Evolutionary conservation across 257 asterid genomes (phyloP), one percentile per base, ranked within the genome.

Genomic region (Solanum corneliomulleri): DNA sequence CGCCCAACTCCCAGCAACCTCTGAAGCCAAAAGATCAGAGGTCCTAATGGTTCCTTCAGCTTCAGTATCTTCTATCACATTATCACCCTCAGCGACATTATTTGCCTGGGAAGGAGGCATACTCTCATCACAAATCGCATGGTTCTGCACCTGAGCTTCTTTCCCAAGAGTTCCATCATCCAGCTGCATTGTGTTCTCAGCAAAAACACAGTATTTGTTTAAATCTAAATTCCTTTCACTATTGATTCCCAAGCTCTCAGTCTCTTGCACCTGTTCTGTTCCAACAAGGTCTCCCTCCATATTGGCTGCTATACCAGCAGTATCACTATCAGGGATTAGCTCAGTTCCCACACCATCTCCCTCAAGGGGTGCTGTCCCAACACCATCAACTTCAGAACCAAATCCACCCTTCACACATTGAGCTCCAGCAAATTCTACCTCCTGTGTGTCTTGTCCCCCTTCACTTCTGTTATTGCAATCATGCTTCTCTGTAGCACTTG

Each of bases 1-100:
- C 4, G 96, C 99, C 99, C 99, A 95, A 92, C 99, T 97, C 80
- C 99, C 98, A 15, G 92, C 91, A 87, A 89, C 98, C 91, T 96
- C 99, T 2, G 99, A 95, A 56, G 99, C 94, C 93, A 96, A 87
- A 76, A 97, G 97, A 89, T 96, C 99, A 3, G 92, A 49, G 4
- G 99, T 95, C 90, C 83, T 92, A 72, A 96, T 90, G 82, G 93
- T 93, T 68, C 92, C 94, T 52, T 91, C 96, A 88, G 88, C 94
- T 90, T 96, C 95, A n/a, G 97, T 93, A 86, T 95, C 98, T 45
- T 77, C 84, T 7, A 77, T 44, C 62, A 77, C 39, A 20, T 47
- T 80, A 16, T 49, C 89, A 69, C 16, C 87, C 86, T 68, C 89
- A 23, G 87, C 11, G 6, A 66, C 85, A 77, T 83, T 71, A 84